Conservation (phyloP, 768 basidiomycete species). For the Leccinum longicurvipes region DNA sequence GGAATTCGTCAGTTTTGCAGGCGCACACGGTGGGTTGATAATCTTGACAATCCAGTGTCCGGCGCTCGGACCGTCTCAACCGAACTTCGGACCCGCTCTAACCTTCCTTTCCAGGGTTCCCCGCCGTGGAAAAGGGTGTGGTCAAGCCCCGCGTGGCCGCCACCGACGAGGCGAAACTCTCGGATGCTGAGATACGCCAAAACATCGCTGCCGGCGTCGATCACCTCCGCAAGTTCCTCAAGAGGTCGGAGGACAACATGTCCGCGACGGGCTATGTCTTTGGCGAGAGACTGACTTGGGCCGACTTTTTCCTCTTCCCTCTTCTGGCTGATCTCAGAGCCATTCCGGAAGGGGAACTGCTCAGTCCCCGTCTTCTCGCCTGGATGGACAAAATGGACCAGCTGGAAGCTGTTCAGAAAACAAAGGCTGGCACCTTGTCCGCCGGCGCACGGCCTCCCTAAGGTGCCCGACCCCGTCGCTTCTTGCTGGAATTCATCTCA, state of each 20-base stretch:
- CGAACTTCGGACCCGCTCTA: neutral
- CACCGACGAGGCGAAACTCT: slow-evolving; percentile 20
- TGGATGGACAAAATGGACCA: slow-evolving; percentile 28
- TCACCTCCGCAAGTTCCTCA: slow-evolving; percentile 16
- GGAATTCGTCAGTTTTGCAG: slow-evolving; percentile 30
- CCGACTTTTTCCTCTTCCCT: slow-evolving; percentile 33
- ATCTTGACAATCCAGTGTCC: neutral
- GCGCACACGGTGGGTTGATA: slow-evolving; percentile 20
- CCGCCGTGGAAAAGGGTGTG: slow-evolving; percentile 28
- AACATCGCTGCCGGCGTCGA: slow-evolving; percentile 18
- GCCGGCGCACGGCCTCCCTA: slow-evolving; percentile 26
- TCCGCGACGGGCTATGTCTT: slow-evolving; percentile 28
- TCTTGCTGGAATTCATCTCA: neutral
- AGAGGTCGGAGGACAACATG: slow-evolving; percentile 20
- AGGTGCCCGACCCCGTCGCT: neutral
- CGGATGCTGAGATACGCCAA: slow-evolving; percentile 22
- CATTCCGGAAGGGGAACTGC: slow-evolving; percentile 23
- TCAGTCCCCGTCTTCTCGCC: slow-evolving; percentile 17
- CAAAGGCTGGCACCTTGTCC: slow-evolving; percentile 25
- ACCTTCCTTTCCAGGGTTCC: slow-evolving; percentile 21
- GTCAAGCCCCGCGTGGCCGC: slow-evolving; percentile 32
- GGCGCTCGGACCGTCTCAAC: neutral
- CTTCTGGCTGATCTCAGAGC: slow-evolving; percentile 30
- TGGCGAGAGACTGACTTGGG: slow-evolving; percentile 28
- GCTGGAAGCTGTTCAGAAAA: slow-evolving; percentile 24